A percentile compares a stretch with the other conserved stretches of the same genome.
These are phyloP conservation scores for Kwoniella europaea DNA, from an alignment of 768 basidiomycete genomes.

Conservation along the genomic window DNA sequence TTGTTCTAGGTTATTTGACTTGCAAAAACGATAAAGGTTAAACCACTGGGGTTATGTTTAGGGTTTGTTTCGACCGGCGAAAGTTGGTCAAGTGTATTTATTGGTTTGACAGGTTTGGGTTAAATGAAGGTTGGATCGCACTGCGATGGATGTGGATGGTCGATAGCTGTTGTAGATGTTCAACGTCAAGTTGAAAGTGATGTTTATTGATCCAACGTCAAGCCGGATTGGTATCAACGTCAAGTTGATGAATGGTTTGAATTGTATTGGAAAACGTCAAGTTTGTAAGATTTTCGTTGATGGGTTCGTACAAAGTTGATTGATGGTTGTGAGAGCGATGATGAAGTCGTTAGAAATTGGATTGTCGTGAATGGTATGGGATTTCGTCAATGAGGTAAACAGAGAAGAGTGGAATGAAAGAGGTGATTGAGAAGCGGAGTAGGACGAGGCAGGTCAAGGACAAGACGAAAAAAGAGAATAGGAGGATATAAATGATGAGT, in stretches of 20 bases:
- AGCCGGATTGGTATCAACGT: not conserved
- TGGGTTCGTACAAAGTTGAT: not conserved
- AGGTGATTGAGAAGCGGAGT: not conserved
- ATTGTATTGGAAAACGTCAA: not conserved
- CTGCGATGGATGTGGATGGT: conserved; percentile 19
- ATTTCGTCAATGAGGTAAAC: not conserved
- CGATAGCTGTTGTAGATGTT: not conserved
- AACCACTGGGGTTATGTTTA: conserved; percentile 25
- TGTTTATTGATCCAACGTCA: not conserved
- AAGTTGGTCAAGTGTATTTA: conserved; percentile 31
- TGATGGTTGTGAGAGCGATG: not conserved
- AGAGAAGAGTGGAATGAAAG: not conserved
- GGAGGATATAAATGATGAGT: not conserved
- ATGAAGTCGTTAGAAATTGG: not conserved
- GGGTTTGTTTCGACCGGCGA: conserved; percentile 39
- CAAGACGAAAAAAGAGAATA: not conserved
- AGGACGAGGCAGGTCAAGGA: not conserved
- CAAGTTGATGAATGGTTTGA: not conserved
- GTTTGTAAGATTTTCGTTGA: not conserved
- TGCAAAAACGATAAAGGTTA: no score
- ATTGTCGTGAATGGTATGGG: not conserved
- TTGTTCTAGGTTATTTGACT: not conserved
- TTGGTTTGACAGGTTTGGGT: conserved; percentile 6
- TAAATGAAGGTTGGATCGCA: conserved; percentile 19
- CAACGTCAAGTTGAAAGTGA: not conserved